These are phyloP conservation scores for Fonsecaea pedrosoi DNA, from an alignment of 2,329 filamentous ascomycete genomes.

Conservation along the genomic window DNA sequence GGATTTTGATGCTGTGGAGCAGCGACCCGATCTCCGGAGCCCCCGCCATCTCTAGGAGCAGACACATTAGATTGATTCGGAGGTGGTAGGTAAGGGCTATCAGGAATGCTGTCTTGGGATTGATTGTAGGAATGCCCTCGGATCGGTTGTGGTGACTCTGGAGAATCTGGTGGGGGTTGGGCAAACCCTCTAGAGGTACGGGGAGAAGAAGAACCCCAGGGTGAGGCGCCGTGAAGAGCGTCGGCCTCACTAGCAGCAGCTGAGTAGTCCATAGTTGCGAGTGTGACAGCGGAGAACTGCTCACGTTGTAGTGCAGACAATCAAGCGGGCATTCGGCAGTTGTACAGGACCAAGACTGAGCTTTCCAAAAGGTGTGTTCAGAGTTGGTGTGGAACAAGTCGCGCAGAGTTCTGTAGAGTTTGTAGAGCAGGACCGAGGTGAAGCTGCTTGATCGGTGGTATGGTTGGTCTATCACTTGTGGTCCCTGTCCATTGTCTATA, in stretches of 20 bases:
- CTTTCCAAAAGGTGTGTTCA: neutral
- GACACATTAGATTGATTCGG: constrained; percentile 33
- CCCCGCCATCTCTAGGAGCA: constrained; percentile 43
- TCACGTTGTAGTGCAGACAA: constrained; percentile 11
- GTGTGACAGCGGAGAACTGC: constrained; percentile 17
- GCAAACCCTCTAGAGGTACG: constrained; percentile 55
- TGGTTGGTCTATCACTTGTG: neutral
- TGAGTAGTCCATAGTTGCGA: constrained; percentile 69
- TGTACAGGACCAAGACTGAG: constrained; percentile 1
- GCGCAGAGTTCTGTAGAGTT: neutral
- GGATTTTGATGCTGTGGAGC: constrained; percentile 11
- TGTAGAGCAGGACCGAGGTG: neutral
- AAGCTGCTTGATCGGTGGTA: neutral
- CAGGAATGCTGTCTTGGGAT: constrained; percentile 38
- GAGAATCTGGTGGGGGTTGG: constrained; percentile 46
- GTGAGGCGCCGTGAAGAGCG: constrained; percentile 64
- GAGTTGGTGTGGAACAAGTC: neutral
- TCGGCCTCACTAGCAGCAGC: constrained; percentile 63
- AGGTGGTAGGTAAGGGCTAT: constrained; percentile 44
- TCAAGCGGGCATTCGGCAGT: constrained; percentile 21
- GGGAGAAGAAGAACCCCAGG: constrained; percentile 68
- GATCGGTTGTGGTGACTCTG: constrained; percentile 51
- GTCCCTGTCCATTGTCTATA: neutral
- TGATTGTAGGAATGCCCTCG: constrained; percentile 40
- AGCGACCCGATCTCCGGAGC: constrained; percentile 41